phyloP scores from a whole-genome alignment of 2,329 filamentous ascomycete genomes.

The Colletotrichum tropicale region DNA sequence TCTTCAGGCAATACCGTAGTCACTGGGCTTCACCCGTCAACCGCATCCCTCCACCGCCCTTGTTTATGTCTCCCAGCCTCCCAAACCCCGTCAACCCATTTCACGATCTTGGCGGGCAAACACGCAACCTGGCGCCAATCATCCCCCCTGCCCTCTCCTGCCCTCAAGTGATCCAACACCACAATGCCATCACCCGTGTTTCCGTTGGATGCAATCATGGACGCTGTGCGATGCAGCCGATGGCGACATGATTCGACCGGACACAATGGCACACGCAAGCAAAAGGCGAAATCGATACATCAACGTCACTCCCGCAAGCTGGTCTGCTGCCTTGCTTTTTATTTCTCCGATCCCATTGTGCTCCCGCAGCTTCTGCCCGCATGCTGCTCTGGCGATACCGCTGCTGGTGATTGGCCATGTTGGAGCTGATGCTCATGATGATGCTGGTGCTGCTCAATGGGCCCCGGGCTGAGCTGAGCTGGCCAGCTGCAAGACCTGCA shows the following conservation, averaged over 20 bases:
- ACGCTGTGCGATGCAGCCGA: neutral
- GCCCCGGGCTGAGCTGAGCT: neutral
- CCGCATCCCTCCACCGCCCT: too few species aligned
- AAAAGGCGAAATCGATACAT: neutral
- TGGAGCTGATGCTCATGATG: neutral
- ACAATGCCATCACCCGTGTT: conserved; percentile 13
- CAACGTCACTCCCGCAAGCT: conserved; percentile 10
- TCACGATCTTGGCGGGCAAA: conserved; percentile 16
- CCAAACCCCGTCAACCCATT: neutral
- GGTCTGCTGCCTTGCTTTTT: conserved; percentile 7
- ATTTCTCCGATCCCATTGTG: neutral
- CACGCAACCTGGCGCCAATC: conserved; percentile 18
- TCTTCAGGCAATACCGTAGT: too few species aligned
- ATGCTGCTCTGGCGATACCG: neutral
- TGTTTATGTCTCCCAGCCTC: neutral
- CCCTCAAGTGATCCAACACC: neutral
- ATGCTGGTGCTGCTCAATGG: neutral
- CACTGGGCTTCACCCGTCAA: too few species aligned
- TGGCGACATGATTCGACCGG: neutral
- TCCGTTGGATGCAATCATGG: neutral
- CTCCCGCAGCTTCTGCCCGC: neutral
- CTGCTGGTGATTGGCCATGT: neutral
- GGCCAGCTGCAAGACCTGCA: neutral
- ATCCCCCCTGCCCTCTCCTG: neutral
- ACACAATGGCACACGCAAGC: neutral